phyloP scores from a whole-genome alignment of 768 basidiomycete species.

The Mrakia frigida region DNA sequence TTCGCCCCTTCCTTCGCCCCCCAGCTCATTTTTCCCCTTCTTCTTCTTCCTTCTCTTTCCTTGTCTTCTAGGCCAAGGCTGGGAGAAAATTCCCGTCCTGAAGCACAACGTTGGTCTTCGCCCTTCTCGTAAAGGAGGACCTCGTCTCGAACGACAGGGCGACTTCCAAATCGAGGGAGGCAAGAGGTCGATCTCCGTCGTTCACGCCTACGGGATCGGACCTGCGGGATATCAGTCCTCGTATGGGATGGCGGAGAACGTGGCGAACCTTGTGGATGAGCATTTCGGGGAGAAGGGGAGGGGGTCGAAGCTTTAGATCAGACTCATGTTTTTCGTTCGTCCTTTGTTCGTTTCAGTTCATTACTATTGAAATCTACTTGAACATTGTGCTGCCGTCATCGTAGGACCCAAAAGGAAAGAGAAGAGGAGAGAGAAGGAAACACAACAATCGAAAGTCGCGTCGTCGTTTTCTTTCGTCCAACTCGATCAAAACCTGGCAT shows the following conservation, averaged over 20 bases:
- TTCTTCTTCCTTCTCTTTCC: too few species aligned
- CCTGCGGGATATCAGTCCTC: slow-evolving; percentile 19
- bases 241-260: slow-evolving; percentile 26
- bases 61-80: neutral
- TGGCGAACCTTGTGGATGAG: slow-evolving; percentile 19
- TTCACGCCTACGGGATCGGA: slow-evolving; percentile 23
- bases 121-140: slow-evolving; percentile 20
- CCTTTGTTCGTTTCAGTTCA: neutral
- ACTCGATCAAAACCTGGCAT: too few species aligned
- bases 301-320: slow-evolving; percentile 15
- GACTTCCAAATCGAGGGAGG: neutral
- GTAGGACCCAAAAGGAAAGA: too few species aligned
- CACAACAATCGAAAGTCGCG: too few species aligned
- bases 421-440: too few species aligned
- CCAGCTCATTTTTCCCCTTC: neutral
- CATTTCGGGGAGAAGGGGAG: neutral
- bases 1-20: too few species aligned
- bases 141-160: slow-evolving; percentile 17
- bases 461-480: too few species aligned
- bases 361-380: too few species aligned
- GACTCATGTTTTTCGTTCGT: neutral
- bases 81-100: slow-evolving; percentile 28
- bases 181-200: neutral
- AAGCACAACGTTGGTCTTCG: slow-evolving; percentile 23
- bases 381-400: too few species aligned